phyloP scores from a whole-genome alignment of 176 grass and related monocot genomes.

The Secale cereale region DNA sequence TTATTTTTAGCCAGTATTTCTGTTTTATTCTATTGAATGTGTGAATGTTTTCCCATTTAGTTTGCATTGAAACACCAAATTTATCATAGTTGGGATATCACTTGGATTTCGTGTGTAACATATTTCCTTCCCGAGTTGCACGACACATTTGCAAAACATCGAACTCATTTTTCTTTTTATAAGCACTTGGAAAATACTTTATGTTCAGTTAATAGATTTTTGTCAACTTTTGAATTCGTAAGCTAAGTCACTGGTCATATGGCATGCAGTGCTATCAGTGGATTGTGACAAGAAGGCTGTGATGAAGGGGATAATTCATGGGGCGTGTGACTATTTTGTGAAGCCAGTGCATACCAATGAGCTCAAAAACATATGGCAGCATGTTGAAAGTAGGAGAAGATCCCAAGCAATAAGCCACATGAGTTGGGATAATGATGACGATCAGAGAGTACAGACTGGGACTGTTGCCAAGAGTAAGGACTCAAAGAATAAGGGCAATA shows the following conservation, averaged over 20 bases:
- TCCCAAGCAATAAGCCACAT: not conserved
- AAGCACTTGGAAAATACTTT: not conserved
- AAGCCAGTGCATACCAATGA: not conserved
- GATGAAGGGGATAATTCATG: not conserved
- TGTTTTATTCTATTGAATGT: not conserved
- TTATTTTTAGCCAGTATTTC: not conserved
- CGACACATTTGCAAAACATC: not conserved
- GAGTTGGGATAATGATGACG: not conserved
- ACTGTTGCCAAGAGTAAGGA: not conserved
- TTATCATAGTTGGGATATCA: not conserved
- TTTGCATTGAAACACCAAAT: not conserved
- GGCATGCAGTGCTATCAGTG: not conserved
- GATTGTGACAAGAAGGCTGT: not conserved
- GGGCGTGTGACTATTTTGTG: not conserved
- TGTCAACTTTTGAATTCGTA: not conserved
- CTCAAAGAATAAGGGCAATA: conserved; percentile 14
- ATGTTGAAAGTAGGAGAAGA: not conserved
- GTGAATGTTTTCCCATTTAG: not conserved
- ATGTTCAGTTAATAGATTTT: not conserved
- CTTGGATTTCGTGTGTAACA: not conserved
- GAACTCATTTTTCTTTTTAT: not conserved
- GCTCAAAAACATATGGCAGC: not conserved
- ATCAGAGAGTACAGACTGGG: not conserved
- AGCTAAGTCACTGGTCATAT: not conserved
- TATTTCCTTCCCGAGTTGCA: not conserved